Evolutionary conservation across 805 yeast species (phyloP).

Genomic region (Saccharomycopsis microspora): DNA sequence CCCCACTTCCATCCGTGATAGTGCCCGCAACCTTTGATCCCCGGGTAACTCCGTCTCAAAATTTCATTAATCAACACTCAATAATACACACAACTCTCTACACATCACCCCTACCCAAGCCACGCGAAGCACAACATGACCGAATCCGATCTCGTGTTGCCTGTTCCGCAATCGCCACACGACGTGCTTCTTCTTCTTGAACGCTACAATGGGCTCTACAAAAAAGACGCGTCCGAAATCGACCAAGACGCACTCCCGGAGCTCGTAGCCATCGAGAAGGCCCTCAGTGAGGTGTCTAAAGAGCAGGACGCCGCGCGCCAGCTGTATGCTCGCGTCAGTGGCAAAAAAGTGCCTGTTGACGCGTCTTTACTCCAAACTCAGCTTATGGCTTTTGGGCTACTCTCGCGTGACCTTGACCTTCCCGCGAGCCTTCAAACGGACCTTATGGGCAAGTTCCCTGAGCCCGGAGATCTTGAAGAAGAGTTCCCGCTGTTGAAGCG

Average conservation of each 20-base stretch:
- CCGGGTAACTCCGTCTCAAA: too few species aligned
- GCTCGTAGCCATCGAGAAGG: slow-evolving; percentile 32
- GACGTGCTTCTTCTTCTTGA: slow-evolving; percentile 19
- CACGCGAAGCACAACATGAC: too few species aligned
- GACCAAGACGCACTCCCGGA: slow-evolving; percentile 21
- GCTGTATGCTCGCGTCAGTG: neutral
- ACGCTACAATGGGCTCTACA: slow-evolving; percentile 21
- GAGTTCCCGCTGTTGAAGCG: slow-evolving; percentile 14
- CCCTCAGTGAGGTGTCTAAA: slow-evolving; percentile 27
- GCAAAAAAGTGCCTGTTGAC: too few species aligned
- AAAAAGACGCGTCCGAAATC: neutral
- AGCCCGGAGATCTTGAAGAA: neutral
- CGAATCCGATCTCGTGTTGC: too few species aligned
- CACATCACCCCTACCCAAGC: too few species aligned
- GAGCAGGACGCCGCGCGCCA: slow-evolving; percentile 20
- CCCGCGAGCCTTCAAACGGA: slow-evolving; percentile 39
- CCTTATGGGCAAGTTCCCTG: slow-evolving; percentile 17
- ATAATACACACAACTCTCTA: too few species aligned
- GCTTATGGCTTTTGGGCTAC: slow-evolving; percentile 48
- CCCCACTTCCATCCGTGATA: too few species aligned
- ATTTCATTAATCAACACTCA: too few species aligned
- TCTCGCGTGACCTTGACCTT: slow-evolving; percentile 55
- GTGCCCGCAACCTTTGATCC: too few species aligned
- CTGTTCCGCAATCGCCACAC: slow-evolving; percentile 5
- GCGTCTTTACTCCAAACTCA: slow-evolving; percentile 39